Base-by-base conservation (phyloP, 768 basidiomycete genomes). In the Lactarius psammicola region DNA sequence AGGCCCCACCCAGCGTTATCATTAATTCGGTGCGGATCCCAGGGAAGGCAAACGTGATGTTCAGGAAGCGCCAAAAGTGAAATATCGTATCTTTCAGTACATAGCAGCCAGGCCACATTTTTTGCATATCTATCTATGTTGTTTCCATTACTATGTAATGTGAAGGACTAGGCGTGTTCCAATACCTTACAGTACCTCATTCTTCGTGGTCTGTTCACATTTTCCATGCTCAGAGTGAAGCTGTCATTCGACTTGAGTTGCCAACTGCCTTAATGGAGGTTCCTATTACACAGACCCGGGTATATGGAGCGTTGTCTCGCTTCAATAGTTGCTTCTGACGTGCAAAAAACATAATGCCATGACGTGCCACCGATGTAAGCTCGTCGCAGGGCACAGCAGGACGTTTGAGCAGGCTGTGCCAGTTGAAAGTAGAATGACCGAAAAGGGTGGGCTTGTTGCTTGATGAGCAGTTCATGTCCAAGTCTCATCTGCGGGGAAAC, bases 21-120 rank as follows among this genome's bases (percentile, higher is more conserved):
- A 51, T 68, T 26, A 62, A 49, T 26, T 9, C 55, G 20, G 1
- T 46, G 33, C 26, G 57, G 18, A 53, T 70, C 15, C 72, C 70
- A 0, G 42, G 31, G 36, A 54, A 40, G 7, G 64, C 70, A 8
- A 53, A 69, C 44, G 67, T 71, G 26, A 44, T 71, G 63, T 72
- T 74, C 63, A 70, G 69, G 61, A 73, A 64, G 59, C 62, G 71
- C 63, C 54, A 46, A 46, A 54, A 20, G 18, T 65, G 30, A 63
- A 36, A 8, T 20, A 17, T n/a, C 18, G n/a, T 46, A 8, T 11
- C n/a, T 23, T 46, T 11, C 10, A 8, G 36, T 44, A n/a, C 18
- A 10, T 44, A 8, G 10, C 44, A 23, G 15, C 15, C 36, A 38
- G 10, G n/a, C 44, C 23, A 11, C n/a, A n/a, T n/a, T 10, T 46